Evolutionary conservation across 805 yeast species (phyloP), one percentile per base, ranked within the genome.

Genomic region (Saccharomycopsis olivae): DNA sequence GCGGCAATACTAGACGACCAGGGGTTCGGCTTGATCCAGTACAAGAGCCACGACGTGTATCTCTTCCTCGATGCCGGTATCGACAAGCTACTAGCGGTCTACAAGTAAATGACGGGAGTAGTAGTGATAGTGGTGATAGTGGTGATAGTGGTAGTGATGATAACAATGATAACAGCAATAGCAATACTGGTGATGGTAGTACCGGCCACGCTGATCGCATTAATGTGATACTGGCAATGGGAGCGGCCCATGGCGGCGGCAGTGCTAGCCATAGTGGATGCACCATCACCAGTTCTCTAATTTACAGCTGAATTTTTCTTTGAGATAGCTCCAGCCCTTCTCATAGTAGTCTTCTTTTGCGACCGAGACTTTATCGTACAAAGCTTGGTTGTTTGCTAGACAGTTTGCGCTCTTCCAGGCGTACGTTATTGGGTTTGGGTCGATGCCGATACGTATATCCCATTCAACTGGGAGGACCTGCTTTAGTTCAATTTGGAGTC

Each of bases 321-420:
- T 67, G 43, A 75, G 68, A 63, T 73, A 62, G 41, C 68, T 64
- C 32, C 75, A 67, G 0, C 98, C 98, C 53, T 84, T 79, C 57
- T 92, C 98, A 48, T 73, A 68, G 52, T 87, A 92, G 37, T 92
- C 97, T 41, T 75, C 73, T 44, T 78, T 73, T 0, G 94, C 69
- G 5, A 92, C 75, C 40, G 75, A 66, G 14, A 78, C 70, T 29
- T 71, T 65, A 15, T 64, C 60, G 41, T 68, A 63, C 29, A 54
- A 38, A 2, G 55, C 63, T 5, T 40, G 38, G 36, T 55, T 31
- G 8, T 52, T 41, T 3, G 33, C 69, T 38, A 78, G 64, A 4
- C 50, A 44, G 11, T 62, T 53, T 38, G 79, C 85, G 8, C 81
- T 71, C 32, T 63, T 56, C 81, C 85, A 79, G 0, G 78, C 73